Evolutionary conservation across 1,284 basidiomycete genomes (phyloP), one percentile per base, ranked within the genome.

Genomic region (Pholiota adiposa): DNA sequence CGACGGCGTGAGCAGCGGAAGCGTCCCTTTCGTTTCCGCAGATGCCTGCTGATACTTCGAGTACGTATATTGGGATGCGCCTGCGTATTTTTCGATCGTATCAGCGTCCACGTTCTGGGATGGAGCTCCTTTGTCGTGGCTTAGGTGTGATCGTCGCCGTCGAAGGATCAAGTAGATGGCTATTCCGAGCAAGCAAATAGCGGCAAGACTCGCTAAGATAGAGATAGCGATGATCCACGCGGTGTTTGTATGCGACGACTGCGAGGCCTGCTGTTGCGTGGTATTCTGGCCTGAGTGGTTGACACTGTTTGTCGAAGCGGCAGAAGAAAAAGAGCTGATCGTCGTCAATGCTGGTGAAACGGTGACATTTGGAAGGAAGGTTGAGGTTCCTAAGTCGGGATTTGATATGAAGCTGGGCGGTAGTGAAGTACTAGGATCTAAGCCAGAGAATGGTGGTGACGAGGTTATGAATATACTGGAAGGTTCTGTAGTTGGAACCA

Each of bases 41-140:
- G 46, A 19, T 1, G 7, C 34, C 14, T 50, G n/a, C 36, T 18
- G 34, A 14, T 49, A 40, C 12, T 27, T 18, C 6, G 36, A 31
- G 8, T 40, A 46, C 21, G 23, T 14, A 38, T 56, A 50, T 41
- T 56, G 23, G n/a, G 44, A 29, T 12, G 46, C 34, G n/a, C 21
- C 29, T 3, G 23, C 48, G 40, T 52, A 58, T 36, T 58, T 58
- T 38, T 58, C 56, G 25, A 46, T 25, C 3, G 56, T 51, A 2
- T 58, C 56, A 5, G 48, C 8, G 40, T 43, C 56, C 0, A 46
- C 56, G 29, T 57, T 57, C 11, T 31, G 36, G 11, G 56, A 51
- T 21, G 49, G 49, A 3, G 41, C 41, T 27, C 33, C 34, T 5
- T 46, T 27, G 11, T 51, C 14, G 6, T 31, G 33, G 6, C 25